Conservation (phyloP, 164 flowering plant genomes). For the Akebia trifoliata region DNA sequence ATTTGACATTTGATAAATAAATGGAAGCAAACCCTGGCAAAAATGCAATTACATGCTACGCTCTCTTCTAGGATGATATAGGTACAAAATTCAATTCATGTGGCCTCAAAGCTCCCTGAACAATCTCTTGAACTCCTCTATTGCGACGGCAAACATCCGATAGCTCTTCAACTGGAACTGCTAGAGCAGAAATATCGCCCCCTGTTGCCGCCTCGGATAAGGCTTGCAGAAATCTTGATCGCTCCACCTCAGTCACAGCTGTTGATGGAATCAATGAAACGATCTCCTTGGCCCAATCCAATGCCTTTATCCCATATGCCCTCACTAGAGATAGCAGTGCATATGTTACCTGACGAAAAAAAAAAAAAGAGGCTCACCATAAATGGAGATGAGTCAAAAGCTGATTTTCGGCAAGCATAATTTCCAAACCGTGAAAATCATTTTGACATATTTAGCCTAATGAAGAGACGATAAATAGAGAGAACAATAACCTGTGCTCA, state of each 20-base stretch:
- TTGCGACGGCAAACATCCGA: conserved; percentile 93
- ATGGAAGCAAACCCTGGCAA: conserved; percentile 15
- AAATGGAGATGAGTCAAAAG: background rate
- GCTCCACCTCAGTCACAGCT: conserved; percentile 75
- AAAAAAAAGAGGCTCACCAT: background rate
- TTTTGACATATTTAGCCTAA: no score
- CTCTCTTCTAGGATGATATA: conserved; percentile 44
- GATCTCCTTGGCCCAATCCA: conserved; percentile 80
- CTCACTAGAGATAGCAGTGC: conserved; percentile 63
- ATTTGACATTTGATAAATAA: background rate
- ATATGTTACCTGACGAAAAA: conserved; percentile 55
- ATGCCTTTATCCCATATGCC: conserved; percentile 50
- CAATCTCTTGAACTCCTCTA: conserved; percentile 88
- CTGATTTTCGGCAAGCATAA: no score
- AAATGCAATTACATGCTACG: conserved; percentile 18
- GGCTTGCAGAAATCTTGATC: conserved; percentile 67
- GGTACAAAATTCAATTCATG: conserved; percentile 53
- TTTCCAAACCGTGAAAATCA: no score
- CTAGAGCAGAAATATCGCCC: conserved; percentile 37
- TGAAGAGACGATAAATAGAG: background rate
- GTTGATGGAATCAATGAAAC: conserved; percentile 62
- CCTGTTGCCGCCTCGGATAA: conserved; percentile 74
- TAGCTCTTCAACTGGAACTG: conserved; percentile 67
- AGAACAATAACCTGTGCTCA: no score
- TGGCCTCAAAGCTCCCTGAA: conserved; percentile 87